Evolutionary conservation across 106 monocot species (phyloP), one percentile per base, ranked within the genome.

Genomic region (Dioscorea dumetorum): DNA sequence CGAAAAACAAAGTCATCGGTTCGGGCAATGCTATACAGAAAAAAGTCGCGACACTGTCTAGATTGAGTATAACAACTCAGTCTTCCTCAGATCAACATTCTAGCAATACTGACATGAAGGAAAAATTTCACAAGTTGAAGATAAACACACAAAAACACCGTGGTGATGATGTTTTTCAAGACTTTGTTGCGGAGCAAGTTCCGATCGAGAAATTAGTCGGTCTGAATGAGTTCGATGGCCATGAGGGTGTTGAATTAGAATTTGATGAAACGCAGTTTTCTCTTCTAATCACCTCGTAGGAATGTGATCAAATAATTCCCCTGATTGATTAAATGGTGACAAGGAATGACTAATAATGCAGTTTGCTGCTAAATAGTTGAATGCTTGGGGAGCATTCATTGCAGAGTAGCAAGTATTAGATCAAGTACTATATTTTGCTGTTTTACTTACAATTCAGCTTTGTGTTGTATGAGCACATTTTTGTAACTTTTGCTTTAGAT

Each of bases 171-270:
- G 56, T 74, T 31, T 56, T 77, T 35, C 69, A 66, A 31, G 50
- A 66, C 0, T 58, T 75, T 41, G 35, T 73, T 10, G 57, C 20
- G 0, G 67, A 80, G 20, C 73, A 58, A 69, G 54, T 35, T 48
- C 50, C 77, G 41, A 81, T 86, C 21, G 85, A 83, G 61, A 61
- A 77, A 28, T 41, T 75, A 14, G 77, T 83, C 32, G 85, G 90
- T 6, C 53, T 90, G 73, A 70, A 68, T 32, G 85, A 90, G 21
- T 90, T 90, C 48, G 78, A 86, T 52, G 82, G 75, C 5, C 78
- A 68, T 58, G 85, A 89, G 74, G 82, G 84, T 21, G 60, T 75
- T 24, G 24, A 61, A 57, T 31, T 8, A 6, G 64, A 21, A 18
- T 59, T 58, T 22, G 59, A 34, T 48, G 76, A 77, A 13, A 60